Evolutionary conservation across 2,329 filamentous ascomycete genomes (phyloP).

Genomic region (Plectosphaerella sp.): DNA sequence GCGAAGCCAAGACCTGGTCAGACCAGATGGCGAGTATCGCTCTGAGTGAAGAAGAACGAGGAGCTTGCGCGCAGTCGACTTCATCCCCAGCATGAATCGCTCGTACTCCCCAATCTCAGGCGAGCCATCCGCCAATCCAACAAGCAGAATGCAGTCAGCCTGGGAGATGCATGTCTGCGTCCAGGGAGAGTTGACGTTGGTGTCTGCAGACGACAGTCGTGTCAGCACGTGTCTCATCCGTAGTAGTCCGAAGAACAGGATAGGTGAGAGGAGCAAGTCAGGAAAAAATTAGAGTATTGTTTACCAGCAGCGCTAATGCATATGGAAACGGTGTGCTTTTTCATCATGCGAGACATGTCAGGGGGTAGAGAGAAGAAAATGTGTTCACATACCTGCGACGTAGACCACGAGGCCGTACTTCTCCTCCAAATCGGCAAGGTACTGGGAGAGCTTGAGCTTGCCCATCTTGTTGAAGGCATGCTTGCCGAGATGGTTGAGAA

Average conservation of each 20-base stretch:
- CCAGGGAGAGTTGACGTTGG: conserved; percentile 95
- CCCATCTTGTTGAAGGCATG: conserved; percentile 98
- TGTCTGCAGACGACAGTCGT: conserved; percentile 54
- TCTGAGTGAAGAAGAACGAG: conserved; percentile 87
- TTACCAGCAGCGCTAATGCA: conserved; percentile 50
- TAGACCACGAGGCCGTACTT: conserved; percentile 96
- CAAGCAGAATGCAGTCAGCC: conserved; percentile 90
- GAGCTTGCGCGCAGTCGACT: conserved; percentile 92
- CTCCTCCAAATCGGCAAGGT: conserved; percentile 93
- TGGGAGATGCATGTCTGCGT: conserved; percentile 97
- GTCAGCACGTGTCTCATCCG: not conserved
- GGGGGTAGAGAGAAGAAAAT: not conserved
- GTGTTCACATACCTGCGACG: conserved; percentile 61
- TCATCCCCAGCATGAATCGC: conserved; percentile 91
- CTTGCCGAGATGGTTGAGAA: conserved; percentile 89
- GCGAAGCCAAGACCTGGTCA: conserved; percentile 84
- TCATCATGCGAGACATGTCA: conserved; percentile 43
- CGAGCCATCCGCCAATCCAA: conserved; percentile 86
- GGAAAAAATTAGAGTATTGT: conserved; percentile 66
- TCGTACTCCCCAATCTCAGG: conserved; percentile 94
- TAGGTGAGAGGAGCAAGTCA: conserved; percentile 31
- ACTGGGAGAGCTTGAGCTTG: conserved; percentile 91
- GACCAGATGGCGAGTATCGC: conserved; percentile 76
- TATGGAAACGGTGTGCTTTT: conserved; percentile 38
- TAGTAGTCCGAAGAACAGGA: conserved; percentile 3